Evolutionary conservation across 2,329 filamentous ascomycete species (phyloP), one percentile per base, ranked within the genome.

Genomic region (Pezicula rhizophila): DNA sequence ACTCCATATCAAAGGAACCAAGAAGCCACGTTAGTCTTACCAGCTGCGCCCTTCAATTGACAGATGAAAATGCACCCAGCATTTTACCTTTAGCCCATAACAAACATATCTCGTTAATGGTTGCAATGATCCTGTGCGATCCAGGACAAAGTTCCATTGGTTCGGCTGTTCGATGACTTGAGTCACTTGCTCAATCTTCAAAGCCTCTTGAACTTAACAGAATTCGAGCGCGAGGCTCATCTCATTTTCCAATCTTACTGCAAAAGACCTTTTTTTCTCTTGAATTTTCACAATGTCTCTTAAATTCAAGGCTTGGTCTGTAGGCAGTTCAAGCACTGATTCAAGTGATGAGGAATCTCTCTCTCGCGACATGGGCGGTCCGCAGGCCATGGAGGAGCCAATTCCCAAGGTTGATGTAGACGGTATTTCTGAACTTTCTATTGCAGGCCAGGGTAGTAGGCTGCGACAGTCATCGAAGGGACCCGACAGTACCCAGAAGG

Each of bases 261-360:
- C 25, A 6, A 43, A 43, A 26, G 20, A 40, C 26, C 23, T 25
- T 46, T 26, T 26, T 48, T 33, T 38, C 34, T 5, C 34, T 5
- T 37, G 25, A 42, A 4, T 20, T 31, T 17, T 23, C 31, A 31
- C 42, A 12, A 60, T 60, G 56, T 41, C 52, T 25, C 52, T 53
- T 12, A 53, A 40, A 45, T 55, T 52, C 26, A 51, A 49, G 50
- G 50, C 48, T 28, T 53, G 51, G 15, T 56, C 51, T 28, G 52
- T 54, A 25, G 52, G 54, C 40, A 42, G 40, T 18, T 28, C 49
- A 45, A 52, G 49, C 39, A 40, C 28, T n/a, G 52, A 55, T 23
- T 52, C 54, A 44, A 55, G 49, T 42, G 40, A 44, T 31, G 54
- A 47, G 35, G 40, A 42, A 25, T 34, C 43, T 37, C 12, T 37